Base-by-base conservation (phyloP, 1,139 yeast species). In the Zygotorulaspora mrakii region DNA sequence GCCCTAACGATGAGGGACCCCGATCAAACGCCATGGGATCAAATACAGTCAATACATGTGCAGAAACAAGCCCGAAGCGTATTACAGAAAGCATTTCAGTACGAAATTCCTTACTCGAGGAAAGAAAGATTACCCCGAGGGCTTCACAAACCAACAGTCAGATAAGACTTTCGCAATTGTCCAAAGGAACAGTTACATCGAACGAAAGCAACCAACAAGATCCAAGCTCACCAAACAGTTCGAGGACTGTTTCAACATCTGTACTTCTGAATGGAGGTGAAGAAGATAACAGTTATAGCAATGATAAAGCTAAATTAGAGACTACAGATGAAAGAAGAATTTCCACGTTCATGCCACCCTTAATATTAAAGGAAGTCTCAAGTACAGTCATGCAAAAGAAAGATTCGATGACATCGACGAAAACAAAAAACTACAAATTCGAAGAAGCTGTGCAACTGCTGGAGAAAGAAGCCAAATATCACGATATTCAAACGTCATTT, bases 371-470 rank as follows among this genome's bases (percentile, higher is more conserved):
- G 12, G 24, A 10, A n/a, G 24, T 20, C 3, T 13, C n/a, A 17
- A 17, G 11, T 16, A n/a, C 16, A 30, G 21, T 10, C 34, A 33
- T 24, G 33, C 26, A 21, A 21, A 18, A 30, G 21, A n/a, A 10
- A 11, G 7, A 21, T 12, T 35, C 43, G 17, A 10, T 28, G 21
- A 32, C 39, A 3, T 42, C 44, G 4, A 22, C 27, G 7, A 34
- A 33, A 16, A 41, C 42, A 33, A 39, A 45, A 23, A 43, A 39
- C 13, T 38, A 35, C 8, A 37, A 35, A 9, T 47, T 52, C 23
- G 55, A 52, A 13, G 48, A 48, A 28, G 56, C 55, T n/a, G 47
- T 45, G 6, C 31, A 41, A 24, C 31, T 49, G 9, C 40, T 48
- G 13, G 49, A 43, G 31, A 43, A 34, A 17, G 55, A 51, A 31